phyloP scores from a whole-genome alignment of 257 asterid species.

The Apocynum venetum region DNA sequence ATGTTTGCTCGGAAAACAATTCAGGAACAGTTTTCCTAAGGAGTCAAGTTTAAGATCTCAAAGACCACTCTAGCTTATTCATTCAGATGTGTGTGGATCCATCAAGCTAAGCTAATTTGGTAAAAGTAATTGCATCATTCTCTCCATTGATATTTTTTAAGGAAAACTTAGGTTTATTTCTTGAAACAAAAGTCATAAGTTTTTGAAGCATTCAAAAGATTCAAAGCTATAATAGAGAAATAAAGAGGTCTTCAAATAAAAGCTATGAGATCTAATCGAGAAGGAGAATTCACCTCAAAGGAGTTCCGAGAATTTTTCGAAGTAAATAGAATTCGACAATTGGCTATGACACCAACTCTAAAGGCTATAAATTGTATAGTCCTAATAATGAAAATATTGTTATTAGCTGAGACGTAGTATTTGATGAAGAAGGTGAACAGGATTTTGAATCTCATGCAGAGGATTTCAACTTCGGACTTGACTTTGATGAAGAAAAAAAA shows the following conservation, averaged over 20 bases:
- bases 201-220: not conserved
- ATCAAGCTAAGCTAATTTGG: not conserved
- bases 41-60: not conserved
- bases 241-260: not conserved
- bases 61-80: not conserved
- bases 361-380: not conserved
- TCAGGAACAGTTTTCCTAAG: not conserved
- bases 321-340: not conserved
- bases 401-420: not conserved
- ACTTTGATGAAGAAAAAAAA: no score
- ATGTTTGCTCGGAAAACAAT: not conserved
- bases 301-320: not conserved
- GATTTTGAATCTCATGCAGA: no score
- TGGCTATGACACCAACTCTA: not conserved
- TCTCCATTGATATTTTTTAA: not conserved
- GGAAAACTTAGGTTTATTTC: conserved; percentile 1
- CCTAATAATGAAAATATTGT: not conserved
- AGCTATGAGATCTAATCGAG: not conserved
- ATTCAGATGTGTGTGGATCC: not conserved
- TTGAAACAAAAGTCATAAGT: not conserved
- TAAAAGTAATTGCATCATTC: not conserved
- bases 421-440: not conserved
- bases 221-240: not conserved
- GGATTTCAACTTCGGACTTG: no score
- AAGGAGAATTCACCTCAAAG: not conserved